Evolutionary conservation across 345 rosid species (phyloP).

Genomic region (Passiflora organensis): DNA sequence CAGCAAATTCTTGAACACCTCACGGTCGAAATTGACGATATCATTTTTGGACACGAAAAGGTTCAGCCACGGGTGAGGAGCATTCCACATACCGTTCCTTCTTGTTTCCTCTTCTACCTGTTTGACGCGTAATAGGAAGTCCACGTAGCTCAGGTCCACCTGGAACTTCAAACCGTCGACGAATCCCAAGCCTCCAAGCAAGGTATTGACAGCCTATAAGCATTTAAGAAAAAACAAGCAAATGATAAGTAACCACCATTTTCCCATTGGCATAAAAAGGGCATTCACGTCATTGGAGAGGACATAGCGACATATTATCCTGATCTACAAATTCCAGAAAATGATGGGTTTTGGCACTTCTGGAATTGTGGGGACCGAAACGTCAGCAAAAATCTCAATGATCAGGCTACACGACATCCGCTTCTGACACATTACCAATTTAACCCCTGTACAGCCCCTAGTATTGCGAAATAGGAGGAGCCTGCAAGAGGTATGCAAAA

Average conservation of each 20-base stretch:
- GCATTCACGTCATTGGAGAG: conserved; percentile 17
- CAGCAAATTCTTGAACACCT: conserved; percentile 55
- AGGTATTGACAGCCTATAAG: conserved; percentile 37
- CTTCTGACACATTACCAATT: conserved; percentile 4
- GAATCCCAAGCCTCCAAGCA: conserved; percentile 55
- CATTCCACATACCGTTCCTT: conserved; percentile 67
- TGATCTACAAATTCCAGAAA: conserved; percentile 33
- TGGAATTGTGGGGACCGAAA: conserved; percentile 44
- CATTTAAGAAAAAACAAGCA: background rate
- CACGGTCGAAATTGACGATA: conserved; percentile 57
- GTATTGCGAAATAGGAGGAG: conserved; percentile 13
- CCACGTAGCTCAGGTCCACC: conserved; percentile 55
- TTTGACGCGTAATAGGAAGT: conserved; percentile 70
- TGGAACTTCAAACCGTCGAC: conserved; percentile 47
- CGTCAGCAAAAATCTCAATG: conserved; percentile 33
- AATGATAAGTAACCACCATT: background rate
- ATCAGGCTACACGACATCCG: conserved; percentile 12
- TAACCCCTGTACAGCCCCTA: conserved; percentile 20
- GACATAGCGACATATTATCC: conserved; percentile 4
- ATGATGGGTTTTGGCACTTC: conserved; percentile 49
- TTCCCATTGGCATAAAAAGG: no score
- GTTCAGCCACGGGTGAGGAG: conserved; percentile 96
- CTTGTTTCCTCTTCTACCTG: conserved; percentile 51
- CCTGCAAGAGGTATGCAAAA: background rate
- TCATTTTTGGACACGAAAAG: conserved; percentile 58